Evolutionary conservation across 495 filamentous ascomycete species (phyloP), one percentile per base, ranked within the genome.

Genomic region (Oidiodendron maius): DNA sequence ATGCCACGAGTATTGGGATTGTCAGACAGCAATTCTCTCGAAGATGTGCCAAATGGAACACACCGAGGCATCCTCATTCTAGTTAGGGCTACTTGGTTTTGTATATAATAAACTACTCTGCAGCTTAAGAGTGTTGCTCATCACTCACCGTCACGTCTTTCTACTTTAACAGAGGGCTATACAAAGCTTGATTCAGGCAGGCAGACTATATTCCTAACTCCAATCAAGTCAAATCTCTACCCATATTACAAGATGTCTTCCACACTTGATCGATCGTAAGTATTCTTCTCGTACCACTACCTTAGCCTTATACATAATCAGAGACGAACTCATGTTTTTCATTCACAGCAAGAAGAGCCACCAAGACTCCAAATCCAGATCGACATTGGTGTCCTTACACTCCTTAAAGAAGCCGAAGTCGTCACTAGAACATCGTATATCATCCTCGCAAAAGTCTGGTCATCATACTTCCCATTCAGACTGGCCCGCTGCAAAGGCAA

Each of bases 221-320:
- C 41, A 16, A 4, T 44, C 21, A 28, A 44, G 25, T 25, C 11
- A 28, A n/a, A 11, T 44, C 8, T 10, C 41, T 13, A 6, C 25
- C 41, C 24, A 26, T 18, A 13, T 44, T 13, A 21, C 41, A 44
- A n/a, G 41, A 44, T 44, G 41, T 44, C 41, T n/a, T 44, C 41
- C 11, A 44, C 11, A 44, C 25, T 5, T 28, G 22, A 25, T 26
- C 22, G 22, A 44, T 15, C 24, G 41, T 44, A 44, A 44, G 23
- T 44, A 25, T 18, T 22, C 25, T 25, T 44, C 16, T n/a, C 25
- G n/a, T n/a, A n/a, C n/a, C n/a, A n/a, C n/a, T n/a, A n/a, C 1
- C 41, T 24, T 24, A 11, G 11, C 16, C 17, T 8, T 9, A n/a
- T 8, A 2, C 30, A 10, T 24, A 21, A 3, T 8, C 9, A n/a